Base-by-base conservation (phyloP, 805 yeast genomes). In the Metschnikowia hibisci region DNA sequence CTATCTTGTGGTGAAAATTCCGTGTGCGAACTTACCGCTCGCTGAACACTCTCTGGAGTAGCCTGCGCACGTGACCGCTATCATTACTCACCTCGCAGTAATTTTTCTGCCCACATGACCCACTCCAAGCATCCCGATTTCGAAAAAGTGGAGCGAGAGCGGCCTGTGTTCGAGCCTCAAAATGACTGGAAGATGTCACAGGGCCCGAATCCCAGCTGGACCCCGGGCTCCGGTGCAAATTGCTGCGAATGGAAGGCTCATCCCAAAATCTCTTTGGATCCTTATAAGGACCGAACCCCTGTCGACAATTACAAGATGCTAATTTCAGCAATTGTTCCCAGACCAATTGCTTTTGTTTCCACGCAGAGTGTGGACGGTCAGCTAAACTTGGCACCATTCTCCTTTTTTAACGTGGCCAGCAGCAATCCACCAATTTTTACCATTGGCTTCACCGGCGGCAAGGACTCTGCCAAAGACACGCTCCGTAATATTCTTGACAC, bases 271-370 rank as follows among this genome's bases (percentile, higher is more conserved):
- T 60, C 62, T 32, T 57, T 80, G 42, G 81, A 78, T 53, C 84
- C 83, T 2, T 53, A 60, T 56, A 48, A 40, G 31, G 66, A 62
- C 18, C 62, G 81, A 44, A 51, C 48, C 6, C 63, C 73, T 6
- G 56, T 58, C 4, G 67, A 64, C 37, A 78, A 79, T 59, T 81
- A 81, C 61, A 69, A 66, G 46, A 58, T 76, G 25, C 61, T 81
- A 23, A 68, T 69, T n/a, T 64, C 78, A 10, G 82, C 77, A 1
- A 53, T 81, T 13, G 65, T 71, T 1, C 87, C 87, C 2, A 67
- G 87, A 44, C 85, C 85, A 6, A 69, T 81, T 51, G 86, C 78
- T 4, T 73, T 81, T 44, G 59, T 81, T 3, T 73, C 84, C 4
- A 70, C 83, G 0, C 53, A 75, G 2, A 57, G 66, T 22, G 46